Evolutionary conservation across 345 rosid species (phyloP).

Genomic region (Corchorus capsularis): DNA sequence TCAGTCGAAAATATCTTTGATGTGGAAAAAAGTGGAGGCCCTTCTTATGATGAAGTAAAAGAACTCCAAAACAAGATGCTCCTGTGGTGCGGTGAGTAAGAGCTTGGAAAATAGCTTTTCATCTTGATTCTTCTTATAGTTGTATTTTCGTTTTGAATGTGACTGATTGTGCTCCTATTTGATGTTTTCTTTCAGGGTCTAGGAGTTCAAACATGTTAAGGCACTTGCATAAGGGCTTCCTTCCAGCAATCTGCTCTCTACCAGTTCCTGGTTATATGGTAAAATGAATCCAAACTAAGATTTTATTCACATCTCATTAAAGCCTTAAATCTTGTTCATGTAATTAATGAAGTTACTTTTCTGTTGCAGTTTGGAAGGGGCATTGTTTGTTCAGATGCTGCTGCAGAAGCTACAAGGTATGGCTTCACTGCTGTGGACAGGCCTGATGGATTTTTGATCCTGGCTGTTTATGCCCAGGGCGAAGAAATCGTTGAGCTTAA

Average conservation of each 20-base stretch:
- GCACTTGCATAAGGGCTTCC: constrained; percentile 71
- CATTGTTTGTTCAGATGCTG: constrained; percentile 81
- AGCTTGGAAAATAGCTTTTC: not conserved
- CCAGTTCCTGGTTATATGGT: constrained; percentile 83
- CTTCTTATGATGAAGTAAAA: constrained; percentile 67
- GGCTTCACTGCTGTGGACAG: constrained; percentile 75
- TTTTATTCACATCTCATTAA: too few relatives aligned
- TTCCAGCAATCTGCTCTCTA: constrained; percentile 70
- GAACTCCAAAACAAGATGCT: constrained; percentile 67
- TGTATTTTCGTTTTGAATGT: not conserved
- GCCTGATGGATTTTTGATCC: constrained; percentile 73
- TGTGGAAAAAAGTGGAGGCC: constrained; percentile 53
- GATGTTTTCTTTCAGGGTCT: constrained; percentile 6
- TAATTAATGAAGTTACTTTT: not conserved
- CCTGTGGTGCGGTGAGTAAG: constrained; percentile 75
- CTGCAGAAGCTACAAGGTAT: constrained; percentile 80
- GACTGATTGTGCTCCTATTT: not conserved
- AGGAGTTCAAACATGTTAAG: constrained; percentile 47
- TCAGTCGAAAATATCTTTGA: constrained; percentile 61
- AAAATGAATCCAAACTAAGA: not conserved
- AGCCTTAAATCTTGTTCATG: too few relatives aligned
- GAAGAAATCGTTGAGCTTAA: constrained; percentile 48
- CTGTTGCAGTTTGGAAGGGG: constrained; percentile 67
- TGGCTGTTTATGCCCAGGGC: constrained; percentile 66
- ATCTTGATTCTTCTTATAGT: fast-evolving